Conservation (phyloP, 495 filamentous ascomycete species). For the Lasiosphaeria miniovina region DNA sequence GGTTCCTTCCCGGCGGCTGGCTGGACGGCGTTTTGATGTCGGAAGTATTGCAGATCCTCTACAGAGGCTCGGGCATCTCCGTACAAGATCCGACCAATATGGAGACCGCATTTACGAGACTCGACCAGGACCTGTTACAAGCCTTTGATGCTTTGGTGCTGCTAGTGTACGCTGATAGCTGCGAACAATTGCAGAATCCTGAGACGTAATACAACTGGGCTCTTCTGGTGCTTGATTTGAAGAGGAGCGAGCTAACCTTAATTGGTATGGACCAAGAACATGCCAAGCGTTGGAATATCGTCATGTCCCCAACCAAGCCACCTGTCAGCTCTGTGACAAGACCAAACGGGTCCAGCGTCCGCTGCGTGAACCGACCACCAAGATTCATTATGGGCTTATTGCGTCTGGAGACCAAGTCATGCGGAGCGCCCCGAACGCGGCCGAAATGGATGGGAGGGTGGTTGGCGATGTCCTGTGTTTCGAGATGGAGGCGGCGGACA, state of each 20-base stretch:
- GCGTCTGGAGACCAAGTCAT: too few species aligned
- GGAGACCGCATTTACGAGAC: neutral
- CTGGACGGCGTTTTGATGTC: neutral
- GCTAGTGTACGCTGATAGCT: neutral
- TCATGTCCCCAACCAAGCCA: too few species aligned
- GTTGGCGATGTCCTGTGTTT: too few species aligned
- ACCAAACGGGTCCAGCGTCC: too few species aligned
- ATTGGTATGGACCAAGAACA: neutral
- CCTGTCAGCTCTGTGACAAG: too few species aligned
- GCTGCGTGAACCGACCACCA: too few species aligned
- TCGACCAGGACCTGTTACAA: neutral
- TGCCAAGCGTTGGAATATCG: neutral
- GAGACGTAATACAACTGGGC: neutral
- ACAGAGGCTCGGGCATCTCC: neutral
- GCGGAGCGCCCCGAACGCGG: too few species aligned
- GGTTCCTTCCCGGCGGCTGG: neutral
- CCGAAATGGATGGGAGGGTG: too few species aligned
- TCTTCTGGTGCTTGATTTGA: neutral
- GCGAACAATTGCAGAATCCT: neutral
- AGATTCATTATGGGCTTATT: too few species aligned
- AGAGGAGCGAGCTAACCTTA: neutral
- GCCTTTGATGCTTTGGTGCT: neutral
- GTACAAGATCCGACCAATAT: neutral
- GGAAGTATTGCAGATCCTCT: neutral
- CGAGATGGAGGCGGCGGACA: too few species aligned